These are phyloP conservation scores for Liriodendron chinense DNA, from an alignment of 164 flowering plant species.

Conservation along the genomic window DNA sequence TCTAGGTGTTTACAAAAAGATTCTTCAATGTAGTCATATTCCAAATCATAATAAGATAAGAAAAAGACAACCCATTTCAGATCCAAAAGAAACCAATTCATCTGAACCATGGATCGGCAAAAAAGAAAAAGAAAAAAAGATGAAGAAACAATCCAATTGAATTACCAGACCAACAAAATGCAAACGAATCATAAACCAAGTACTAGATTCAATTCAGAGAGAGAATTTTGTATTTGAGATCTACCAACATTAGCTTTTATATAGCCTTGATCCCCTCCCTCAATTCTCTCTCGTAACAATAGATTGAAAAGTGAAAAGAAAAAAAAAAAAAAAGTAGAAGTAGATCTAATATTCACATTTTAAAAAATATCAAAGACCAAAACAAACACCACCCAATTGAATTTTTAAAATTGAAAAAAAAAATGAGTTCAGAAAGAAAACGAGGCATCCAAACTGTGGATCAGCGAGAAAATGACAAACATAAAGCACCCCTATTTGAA, in stretches of 20 bases:
- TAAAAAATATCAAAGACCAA: not conserved
- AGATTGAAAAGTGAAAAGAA: too few relatives aligned
- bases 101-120: not conserved
- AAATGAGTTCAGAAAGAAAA: not conserved
- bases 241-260: too few relatives aligned
- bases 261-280: too few relatives aligned
- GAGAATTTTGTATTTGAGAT: too few relatives aligned
- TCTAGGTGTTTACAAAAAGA: not conserved
- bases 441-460: not conserved
- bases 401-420: not conserved
- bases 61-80: too few relatives aligned
- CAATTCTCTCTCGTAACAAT: too few relatives aligned
- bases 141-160: not conserved
- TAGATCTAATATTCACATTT: too few relatives aligned
- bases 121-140: not conserved
- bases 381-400: not conserved
- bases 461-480: not conserved
- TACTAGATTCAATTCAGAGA: too few relatives aligned
- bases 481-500: not conserved
- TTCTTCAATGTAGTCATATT: not conserved
- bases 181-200: not conserved
- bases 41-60: too few relatives aligned
- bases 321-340: too few relatives aligned
- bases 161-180: not conserved
- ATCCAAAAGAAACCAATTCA: not conserved